Evolutionary conservation across 495 filamentous ascomycete species (phyloP).

Genomic region (Pyronema omphalodes): DNA sequence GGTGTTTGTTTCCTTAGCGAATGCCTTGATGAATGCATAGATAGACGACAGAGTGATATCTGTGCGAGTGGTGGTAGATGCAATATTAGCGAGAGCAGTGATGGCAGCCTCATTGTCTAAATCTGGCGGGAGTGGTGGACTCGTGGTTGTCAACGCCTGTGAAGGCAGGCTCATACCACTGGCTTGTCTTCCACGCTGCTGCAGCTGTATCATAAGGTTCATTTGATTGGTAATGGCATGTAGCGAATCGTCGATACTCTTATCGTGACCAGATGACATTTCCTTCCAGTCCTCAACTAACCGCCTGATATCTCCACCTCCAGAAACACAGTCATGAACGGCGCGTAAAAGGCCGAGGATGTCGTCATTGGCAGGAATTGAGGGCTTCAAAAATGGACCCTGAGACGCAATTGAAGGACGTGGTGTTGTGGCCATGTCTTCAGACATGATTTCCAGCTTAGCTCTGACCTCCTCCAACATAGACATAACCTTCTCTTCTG

Average conservation of each 20-base stretch:
- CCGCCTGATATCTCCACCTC: conserved; percentile 12
- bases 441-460: conserved; percentile 12
- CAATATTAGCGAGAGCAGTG: conserved; percentile 23
- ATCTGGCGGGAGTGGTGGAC: conserved; percentile 20
- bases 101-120: conserved; percentile 24
- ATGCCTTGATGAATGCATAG: conserved; percentile 22
- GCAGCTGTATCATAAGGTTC: conserved; percentile 18
- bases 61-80: conserved; percentile 22
- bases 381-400: not conserved
- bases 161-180: conserved; percentile 16
- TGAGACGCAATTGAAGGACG: not conserved
- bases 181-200: conserved; percentile 12
- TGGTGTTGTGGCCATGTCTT: conserved; percentile 2
- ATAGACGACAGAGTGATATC: conserved; percentile 23
- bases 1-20: conserved; percentile 20
- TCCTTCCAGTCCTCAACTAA: conserved; percentile 22
- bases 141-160: conserved; percentile 19
- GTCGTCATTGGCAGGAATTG: conserved; percentile 9
- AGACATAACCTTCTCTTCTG: conserved; percentile 18
- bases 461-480: conserved; percentile 17
- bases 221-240: conserved; percentile 21
- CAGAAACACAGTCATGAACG: conserved; percentile 17
- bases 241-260: conserved; percentile 16
- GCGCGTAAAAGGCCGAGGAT: conserved; percentile 12
- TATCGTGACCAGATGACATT: conserved; percentile 16